phyloP scores from a whole-genome alignment of 2,329 filamentous ascomycete genomes.

The Mariannaea sp. region DNA sequence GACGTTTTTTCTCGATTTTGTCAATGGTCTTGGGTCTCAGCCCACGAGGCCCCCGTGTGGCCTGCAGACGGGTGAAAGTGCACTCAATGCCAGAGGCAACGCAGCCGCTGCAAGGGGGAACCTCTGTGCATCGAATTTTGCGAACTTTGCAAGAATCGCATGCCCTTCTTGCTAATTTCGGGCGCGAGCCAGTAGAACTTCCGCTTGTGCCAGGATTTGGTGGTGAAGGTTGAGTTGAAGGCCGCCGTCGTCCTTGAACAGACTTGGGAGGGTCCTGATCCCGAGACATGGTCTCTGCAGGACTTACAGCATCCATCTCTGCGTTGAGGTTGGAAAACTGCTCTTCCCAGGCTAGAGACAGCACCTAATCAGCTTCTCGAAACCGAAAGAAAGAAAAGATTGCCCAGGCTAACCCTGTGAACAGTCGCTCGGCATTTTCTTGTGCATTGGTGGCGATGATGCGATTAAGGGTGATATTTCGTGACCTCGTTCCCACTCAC shows the following conservation, averaged over 20 bases:
- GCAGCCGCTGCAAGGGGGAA: slow-evolving; percentile 53
- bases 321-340: slow-evolving; percentile 14
- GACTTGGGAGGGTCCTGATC: slow-evolving; percentile 6
- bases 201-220: slow-evolving; percentile 27
- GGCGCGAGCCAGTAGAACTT: slow-evolving; percentile 22
- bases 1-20: slow-evolving; percentile 43
- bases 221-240: slow-evolving; percentile 7
- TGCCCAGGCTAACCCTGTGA: slow-evolving; percentile 9
- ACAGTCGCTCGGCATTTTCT: slow-evolving; percentile 16
- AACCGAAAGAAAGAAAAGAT: slow-evolving; percentile 15
- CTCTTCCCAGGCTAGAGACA: slow-evolving; percentile 12
- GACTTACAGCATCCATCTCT: slow-evolving; percentile 13
- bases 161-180: slow-evolving; percentile 41
- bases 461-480: slow-evolving; percentile 31
- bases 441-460: slow-evolving; percentile 25
- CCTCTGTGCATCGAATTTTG: slow-evolving; percentile 56
- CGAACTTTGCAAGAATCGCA: slow-evolving; percentile 59
- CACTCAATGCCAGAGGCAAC: slow-evolving; percentile 51
- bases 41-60: slow-evolving; percentile 51
- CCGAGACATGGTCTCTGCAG: slow-evolving; percentile 14
- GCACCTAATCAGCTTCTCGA: slow-evolving; percentile 15
- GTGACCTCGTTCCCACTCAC: slow-evolving; percentile 1
- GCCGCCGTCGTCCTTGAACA: background rate
- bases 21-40: slow-evolving; percentile 52
- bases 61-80: slow-evolving; percentile 53